Evolutionary conservation across 2,329 filamentous ascomycete species (phyloP), one percentile per base, ranked within the genome.

Genomic region (Neopestalotiopsis sp.): DNA sequence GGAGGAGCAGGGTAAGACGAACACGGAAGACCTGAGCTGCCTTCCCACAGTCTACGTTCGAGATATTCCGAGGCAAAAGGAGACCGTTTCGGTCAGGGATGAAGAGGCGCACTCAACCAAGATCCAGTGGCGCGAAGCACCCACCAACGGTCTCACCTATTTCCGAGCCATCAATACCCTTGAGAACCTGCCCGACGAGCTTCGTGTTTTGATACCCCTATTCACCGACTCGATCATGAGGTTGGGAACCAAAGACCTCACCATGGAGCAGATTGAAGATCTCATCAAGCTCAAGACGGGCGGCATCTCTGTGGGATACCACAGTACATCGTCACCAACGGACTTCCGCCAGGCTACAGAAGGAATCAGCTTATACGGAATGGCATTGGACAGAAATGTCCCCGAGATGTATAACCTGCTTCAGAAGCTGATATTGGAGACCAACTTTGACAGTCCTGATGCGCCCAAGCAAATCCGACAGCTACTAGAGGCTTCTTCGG

Each of bases 211-310:
- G 69, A 88, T 98, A 62, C 96, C 96, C 0, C 84, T 99, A 0
- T 98, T 98, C 78, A 94, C 93, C 14, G 95, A 97, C 77, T 91
- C 93, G 49, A 91, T 99, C 70, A 96, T 98, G 92, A 92, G 96
- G 24, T 87, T 99, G 9, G 96, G 96, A 14, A 99, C 95, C 2
- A 92, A 92, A 74, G 89, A 91, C 70, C 93, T 93, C 86, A 90
- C 91, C 0, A 98, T 97, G 92, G 96, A 98, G 79, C 91, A 98
- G 79, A 88, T 98, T 65, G 96, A 99, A 80, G 96, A 98, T 76
- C 82, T 95, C 67, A 98, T 99, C 79, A 98, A 98, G 80, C 87
- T 98, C 38, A 97, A 97, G 83, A 98, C 96, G 1, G 96, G 96
- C 24, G 96, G 96, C 10, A 89, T 99, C 49, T 93, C 91, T 2